Conservation (phyloP, 106 monocot genomes). For the Alisma plantagoaquatica region DNA sequence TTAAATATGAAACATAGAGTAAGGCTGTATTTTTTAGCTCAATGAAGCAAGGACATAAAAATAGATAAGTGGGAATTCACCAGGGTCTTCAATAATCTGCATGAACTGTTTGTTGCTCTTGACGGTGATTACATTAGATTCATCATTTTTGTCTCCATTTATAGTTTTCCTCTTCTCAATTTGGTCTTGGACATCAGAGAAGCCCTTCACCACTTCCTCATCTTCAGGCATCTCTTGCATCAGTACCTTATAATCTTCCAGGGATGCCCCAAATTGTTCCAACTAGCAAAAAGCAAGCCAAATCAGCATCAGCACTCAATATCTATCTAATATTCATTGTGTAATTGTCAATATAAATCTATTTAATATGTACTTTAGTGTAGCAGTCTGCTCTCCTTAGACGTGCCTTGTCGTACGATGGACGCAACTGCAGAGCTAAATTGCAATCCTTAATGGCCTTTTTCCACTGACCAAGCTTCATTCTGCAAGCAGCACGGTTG, state of each 20-base stretch:
- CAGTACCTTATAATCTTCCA: constrained; percentile 50
- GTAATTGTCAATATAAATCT: neutral
- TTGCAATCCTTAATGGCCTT: constrained; percentile 71
- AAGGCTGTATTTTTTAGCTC: too few species aligned
- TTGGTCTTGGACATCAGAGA: constrained; percentile 33
- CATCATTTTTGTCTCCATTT: too few species aligned
- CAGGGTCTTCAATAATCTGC: neutral
- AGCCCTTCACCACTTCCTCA: constrained; percentile 44
- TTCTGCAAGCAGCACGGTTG: constrained; percentile 62
- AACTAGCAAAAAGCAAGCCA: constrained; percentile 22
- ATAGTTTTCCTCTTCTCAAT: constrained; percentile 11
- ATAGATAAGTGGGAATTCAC: too few species aligned
- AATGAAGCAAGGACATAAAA: too few species aligned
- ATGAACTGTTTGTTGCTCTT: neutral
- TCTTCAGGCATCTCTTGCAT: constrained; percentile 43
- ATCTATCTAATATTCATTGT: neutral
- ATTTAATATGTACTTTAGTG: constrained; percentile 37
- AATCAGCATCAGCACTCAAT: neutral
- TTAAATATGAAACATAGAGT: too few species aligned
- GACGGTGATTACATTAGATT: too few species aligned
- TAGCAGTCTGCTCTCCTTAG: constrained; percentile 79
- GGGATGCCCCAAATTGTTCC: constrained; percentile 53
- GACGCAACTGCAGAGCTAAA: constrained; percentile 37
- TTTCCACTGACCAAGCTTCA: constrained; percentile 42
- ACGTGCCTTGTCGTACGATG: constrained; percentile 58